phyloP scores from a whole-genome alignment of 768 basidiomycete genomes.

The Cyathus striatus region DNA sequence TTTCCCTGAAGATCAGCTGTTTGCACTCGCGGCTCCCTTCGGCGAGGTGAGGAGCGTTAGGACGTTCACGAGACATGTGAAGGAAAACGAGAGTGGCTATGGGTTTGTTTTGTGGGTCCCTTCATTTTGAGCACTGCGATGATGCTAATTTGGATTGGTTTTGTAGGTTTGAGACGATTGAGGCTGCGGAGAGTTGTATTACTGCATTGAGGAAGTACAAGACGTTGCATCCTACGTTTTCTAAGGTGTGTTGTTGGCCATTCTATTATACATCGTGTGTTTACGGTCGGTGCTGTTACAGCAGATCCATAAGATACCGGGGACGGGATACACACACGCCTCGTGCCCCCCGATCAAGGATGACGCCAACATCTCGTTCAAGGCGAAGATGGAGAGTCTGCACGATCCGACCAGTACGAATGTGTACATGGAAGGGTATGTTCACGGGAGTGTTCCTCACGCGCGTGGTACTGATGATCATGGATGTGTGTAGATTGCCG shows the following conservation, averaged over 20 bases:
- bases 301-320: slow-evolving; percentile 80
- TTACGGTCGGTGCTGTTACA: slow-evolving; percentile 10
- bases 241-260: slow-evolving; percentile 49
- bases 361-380: slow-evolving; percentile 46
- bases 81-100: slow-evolving; percentile 68
- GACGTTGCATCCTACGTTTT: slow-evolving; percentile 83
- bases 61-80: slow-evolving; percentile 80
- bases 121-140: slow-evolving; percentile 1
- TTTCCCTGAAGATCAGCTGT: slow-evolving; percentile 76
- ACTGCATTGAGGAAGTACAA: slow-evolving; percentile 61
- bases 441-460: slow-evolving; percentile 1
- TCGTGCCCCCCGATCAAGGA: not conserved
- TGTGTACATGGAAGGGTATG: slow-evolving; percentile 74
- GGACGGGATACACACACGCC: slow-evolving; percentile 54
- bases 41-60: slow-evolving; percentile 73
- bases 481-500: slow-evolving; percentile 42
- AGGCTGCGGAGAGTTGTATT: slow-evolving; percentile 73
- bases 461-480: slow-evolving; percentile 1
- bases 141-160: slow-evolving; percentile 1
- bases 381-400: slow-evolving; percentile 74
- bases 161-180: slow-evolving; percentile 58
- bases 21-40: slow-evolving; percentile 65
- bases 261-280: slow-evolving; percentile 2
- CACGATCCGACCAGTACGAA: slow-evolving; percentile 67
- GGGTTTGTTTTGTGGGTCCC: slow-evolving; percentile 72